phyloP scores from a whole-genome alignment of 352 stramenopile species.

The Globisporangium orthogonon region DNA sequence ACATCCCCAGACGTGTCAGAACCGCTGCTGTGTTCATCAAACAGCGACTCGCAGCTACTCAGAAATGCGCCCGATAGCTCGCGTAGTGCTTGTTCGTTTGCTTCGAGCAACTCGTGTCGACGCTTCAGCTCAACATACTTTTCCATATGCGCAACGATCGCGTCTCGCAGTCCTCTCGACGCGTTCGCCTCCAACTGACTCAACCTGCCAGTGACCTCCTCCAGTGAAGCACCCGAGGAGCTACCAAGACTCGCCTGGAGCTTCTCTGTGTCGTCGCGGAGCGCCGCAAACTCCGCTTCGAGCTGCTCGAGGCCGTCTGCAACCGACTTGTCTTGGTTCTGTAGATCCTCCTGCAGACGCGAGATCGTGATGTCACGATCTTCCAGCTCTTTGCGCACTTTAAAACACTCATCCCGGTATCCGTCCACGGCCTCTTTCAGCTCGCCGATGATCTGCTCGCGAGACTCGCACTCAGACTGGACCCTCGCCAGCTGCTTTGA shows the following conservation, averaged over 20 bases:
- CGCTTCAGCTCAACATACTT: neutral
- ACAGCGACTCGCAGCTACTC: neutral
- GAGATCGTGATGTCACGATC: constrained; percentile 5
- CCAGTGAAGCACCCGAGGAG: neutral
- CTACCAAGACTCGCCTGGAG: neutral
- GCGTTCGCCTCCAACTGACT: neutral
- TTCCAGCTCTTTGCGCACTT: neutral
- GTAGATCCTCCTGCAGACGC: constrained; percentile 14
- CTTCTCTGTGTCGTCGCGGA: constrained; percentile 2
- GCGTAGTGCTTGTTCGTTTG: neutral
- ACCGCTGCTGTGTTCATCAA: neutral
- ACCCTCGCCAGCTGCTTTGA: constrained; percentile 3
- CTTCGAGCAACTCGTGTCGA: constrained; percentile 3
- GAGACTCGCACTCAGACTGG: neutral
- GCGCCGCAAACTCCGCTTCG: neutral
- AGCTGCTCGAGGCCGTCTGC: constrained; percentile 6
- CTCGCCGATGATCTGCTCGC: constrained; percentile 3
- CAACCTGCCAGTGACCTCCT: neutral
- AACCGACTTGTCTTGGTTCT: constrained; percentile 10
- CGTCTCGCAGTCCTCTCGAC: constrained; percentile 3
- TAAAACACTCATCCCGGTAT: constrained; percentile 3
- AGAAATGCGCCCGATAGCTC: constrained; percentile 3
- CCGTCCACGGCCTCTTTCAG: constrained; percentile 10
- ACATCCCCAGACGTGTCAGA: neutral
- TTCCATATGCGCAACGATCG: neutral